A percentile compares a stretch with the other conserved stretches of the same genome.
Conservation (phyloP, 257 asterid genomes). For the Ophiorrhiza pumila region DNA sequence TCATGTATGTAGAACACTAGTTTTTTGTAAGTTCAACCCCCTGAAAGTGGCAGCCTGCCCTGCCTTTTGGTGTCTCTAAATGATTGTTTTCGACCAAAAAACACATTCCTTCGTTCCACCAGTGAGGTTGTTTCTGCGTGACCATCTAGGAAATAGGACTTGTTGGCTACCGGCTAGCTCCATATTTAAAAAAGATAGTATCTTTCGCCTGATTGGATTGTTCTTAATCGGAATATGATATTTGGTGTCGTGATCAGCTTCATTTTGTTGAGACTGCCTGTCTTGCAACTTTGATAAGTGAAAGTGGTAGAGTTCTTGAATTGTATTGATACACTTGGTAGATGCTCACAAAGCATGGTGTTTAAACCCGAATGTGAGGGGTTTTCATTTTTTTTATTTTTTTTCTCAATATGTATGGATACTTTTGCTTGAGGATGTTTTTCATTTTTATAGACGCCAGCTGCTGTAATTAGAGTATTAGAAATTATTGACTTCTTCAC, state of each 20-base stretch:
- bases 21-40: too few relatives aligned
- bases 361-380: too few relatives aligned
- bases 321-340: neutral
- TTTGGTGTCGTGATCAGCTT: neutral
- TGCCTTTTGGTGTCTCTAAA: neutral
- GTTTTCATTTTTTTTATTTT: too few relatives aligned
- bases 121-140: neutral
- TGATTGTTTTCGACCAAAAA: neutral
- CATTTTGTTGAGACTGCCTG: neutral
- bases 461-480: neutral
- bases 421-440: neutral
- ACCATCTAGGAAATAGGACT: too few relatives aligned
- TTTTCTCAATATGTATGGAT: neutral
- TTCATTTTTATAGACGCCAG: neutral
- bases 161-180: too few relatives aligned
- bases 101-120: neutral
- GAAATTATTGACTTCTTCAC: too few relatives aligned
- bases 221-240: neutral
- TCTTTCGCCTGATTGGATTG: neutral
- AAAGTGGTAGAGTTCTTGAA: neutral
- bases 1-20: too few relatives aligned
- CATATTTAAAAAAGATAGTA: too few relatives aligned
- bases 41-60: too few relatives aligned
- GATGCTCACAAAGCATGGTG: neutral
- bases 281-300: too few relatives aligned